These are phyloP conservation scores for Hygrocybe punicea DNA, from an alignment of 768 basidiomycete species.

Conservation along the genomic window DNA sequence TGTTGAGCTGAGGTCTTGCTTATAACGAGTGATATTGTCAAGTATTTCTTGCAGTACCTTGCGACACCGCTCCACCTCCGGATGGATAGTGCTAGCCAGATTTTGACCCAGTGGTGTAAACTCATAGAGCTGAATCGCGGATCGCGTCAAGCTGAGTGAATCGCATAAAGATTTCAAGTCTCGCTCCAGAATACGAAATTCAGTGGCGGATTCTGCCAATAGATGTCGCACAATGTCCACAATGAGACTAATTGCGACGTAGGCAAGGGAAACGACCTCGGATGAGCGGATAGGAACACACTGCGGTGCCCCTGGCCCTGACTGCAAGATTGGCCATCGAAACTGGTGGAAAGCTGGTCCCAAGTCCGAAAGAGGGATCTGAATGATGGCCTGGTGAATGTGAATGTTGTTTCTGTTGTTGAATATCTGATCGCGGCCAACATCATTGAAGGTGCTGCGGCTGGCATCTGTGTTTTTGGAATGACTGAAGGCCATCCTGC, in stretches of 20 bases:
- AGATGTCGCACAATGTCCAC: neutral
- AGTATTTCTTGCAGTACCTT: neutral
- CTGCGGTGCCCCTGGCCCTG: neutral
- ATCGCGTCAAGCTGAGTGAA: neutral
- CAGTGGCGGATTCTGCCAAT: neutral
- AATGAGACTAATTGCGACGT: neutral
- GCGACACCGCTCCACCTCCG: neutral
- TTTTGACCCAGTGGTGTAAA: neutral
- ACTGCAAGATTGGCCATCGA: neutral
- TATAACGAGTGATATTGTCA: neutral
- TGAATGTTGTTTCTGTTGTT: neutral
- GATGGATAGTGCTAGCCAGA: neutral
- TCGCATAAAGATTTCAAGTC: neutral
- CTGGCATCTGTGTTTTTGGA: no score
- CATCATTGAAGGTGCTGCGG: neutral
- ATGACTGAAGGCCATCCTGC: no score
- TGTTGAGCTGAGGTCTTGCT: neutral
- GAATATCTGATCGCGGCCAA: neutral
- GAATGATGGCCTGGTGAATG: neutral
- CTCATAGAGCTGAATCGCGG: neutral
- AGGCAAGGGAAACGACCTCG: neutral
- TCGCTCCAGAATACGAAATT: neutral
- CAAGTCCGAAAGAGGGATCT: neutral
- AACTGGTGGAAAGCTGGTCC: neutral
- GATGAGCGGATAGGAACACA: neutral